Evolutionary conservation across 257 asterid species (phyloP).

Genomic region (Nicotiana tomentosiformis): DNA sequence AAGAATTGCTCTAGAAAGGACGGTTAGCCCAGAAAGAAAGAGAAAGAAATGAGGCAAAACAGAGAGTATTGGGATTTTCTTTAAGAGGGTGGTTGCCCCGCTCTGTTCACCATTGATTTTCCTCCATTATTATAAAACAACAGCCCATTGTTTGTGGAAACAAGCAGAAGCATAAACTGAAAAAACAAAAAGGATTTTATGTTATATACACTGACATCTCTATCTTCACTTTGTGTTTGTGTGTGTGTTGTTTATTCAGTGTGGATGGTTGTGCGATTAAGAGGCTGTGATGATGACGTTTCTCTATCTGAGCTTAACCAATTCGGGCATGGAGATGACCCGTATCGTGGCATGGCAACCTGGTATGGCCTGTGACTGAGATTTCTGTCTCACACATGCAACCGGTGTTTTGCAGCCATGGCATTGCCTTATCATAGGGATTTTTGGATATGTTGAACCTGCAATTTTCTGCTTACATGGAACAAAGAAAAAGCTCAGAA

Average conservation of each 20-base stretch:
- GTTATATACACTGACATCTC: too few species aligned
- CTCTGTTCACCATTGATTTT: slow-evolving; percentile 30
- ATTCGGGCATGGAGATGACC: slow-evolving; percentile 9
- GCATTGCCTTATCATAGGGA: neutral
- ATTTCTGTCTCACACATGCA: too few species aligned
- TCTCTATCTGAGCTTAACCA: neutral
- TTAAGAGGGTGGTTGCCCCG: slow-evolving; percentile 52
- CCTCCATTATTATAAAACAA: neutral
- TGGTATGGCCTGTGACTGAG: slow-evolving; percentile 11
- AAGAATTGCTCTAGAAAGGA: neutral
- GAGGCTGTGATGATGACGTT: neutral
- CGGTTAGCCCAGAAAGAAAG: neutral
- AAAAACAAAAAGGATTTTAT: too few species aligned
- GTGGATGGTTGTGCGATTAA: neutral
- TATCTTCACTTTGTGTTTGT: neutral
- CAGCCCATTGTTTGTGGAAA: slow-evolving; percentile 8
- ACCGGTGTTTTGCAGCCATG: slow-evolving; percentile 17
- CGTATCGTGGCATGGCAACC: slow-evolving; percentile 43
- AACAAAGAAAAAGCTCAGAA: neutral
- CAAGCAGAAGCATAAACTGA: too few species aligned
- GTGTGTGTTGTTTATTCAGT: too few species aligned
- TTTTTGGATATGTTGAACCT: neutral
- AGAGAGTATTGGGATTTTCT: slow-evolving; percentile 13
- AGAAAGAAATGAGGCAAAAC: neutral
- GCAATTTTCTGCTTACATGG: neutral